Evolutionary conservation across 495 filamentous ascomycete genomes (phyloP), one percentile per base, ranked within the genome.

Genomic region (Hyphodiscus hymeniophilus): DNA sequence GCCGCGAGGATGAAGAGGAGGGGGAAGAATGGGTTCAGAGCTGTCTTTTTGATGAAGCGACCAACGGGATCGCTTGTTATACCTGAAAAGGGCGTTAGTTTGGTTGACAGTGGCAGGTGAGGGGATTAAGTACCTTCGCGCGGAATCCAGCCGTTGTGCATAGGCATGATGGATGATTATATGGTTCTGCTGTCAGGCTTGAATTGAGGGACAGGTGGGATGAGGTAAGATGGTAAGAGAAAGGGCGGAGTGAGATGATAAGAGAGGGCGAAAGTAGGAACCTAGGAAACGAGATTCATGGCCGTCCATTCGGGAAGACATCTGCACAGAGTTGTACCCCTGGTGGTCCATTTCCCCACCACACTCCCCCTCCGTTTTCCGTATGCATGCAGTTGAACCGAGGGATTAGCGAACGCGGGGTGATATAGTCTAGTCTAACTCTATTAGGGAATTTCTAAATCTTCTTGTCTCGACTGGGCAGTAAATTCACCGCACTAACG

Each of bases 21-120:
- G 1, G 79, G 68, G 13, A 84, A 66, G 46, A 66, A 66, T 7
- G 83, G 81, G 55, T 80, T 78, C 28, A 85, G 66, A 22, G 76
- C 55, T 1, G 78, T 85, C 18, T 62, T 62, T 43, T 71, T 63
- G 51, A 87, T 57, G 28, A 81, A 52, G 34, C 63, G 65, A 21
- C 74, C 61, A 34, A 84, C 28, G 3, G 77, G 71, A 60, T 86
- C 81, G 34, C 67, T 65, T 13, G 77, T 81, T 60, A 87, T 74
- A 35, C 82, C 82, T 80, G 49, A 16, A 30, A 39, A 24, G 34
- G 34, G 34, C 4, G 17, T 36, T 15, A 36, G 34, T n/a, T 15
- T 36, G 34, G 13, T n/a, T 36, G 34, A 36, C 17, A 36, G 17
- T n/a, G 13, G 34, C 30, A 7, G n/a, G 30, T 33, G 17, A 36